A percentile compares a stretch with the other conserved stretches of the same genome.
Evolutionary conservation across 371 early-diverging fungal genomes (phyloP).

Genomic region (Mycotypha africana): DNA sequence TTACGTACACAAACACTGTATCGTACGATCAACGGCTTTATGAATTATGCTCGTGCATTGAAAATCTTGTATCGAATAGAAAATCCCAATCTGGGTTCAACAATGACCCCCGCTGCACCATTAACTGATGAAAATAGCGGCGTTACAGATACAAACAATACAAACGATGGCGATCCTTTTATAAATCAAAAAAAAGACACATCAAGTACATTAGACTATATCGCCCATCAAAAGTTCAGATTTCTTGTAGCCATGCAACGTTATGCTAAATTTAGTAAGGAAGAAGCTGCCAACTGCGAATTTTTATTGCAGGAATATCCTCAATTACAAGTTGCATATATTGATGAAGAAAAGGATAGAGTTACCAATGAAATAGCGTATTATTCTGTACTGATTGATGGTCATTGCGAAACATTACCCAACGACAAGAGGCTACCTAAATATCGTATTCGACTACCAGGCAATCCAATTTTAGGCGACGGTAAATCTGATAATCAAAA

Average conservation of each 20-base stretch:
- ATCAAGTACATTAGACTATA: conserved; percentile 54
- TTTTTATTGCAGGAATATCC: conserved; percentile 74
- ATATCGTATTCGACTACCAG: conserved; percentile 79
- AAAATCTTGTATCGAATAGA: conserved; percentile 81
- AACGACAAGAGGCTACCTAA: conserved; percentile 67
- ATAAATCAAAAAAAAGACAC: conserved; percentile 26
- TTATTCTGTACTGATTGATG: conserved; percentile 78
- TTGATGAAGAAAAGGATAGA: conserved; percentile 60
- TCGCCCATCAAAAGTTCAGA: conserved; percentile 77
- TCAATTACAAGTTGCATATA: conserved; percentile 77
- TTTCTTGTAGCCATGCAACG: conserved; percentile 90
- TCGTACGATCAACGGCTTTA: conserved; percentile 85
- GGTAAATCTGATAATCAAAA: conserved; percentile 94
- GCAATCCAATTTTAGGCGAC: conserved; percentile 88
- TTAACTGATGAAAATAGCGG: background rate
- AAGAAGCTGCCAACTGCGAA: conserved; percentile 78
- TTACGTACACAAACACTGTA: conserved; percentile 86
- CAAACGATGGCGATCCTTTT: conserved; percentile 19
- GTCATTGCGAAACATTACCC: conserved; percentile 58
- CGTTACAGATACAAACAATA: conserved; percentile 34
- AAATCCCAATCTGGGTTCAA: conserved; percentile 51
- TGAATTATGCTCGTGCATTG: conserved; percentile 85
- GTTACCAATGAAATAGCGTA: conserved; percentile 45
- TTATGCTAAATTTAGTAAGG: conserved; percentile 68
- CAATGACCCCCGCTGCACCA: background rate